Conservation (phyloP, 2,329 filamentous ascomycete genomes). For the Alternaria conjuncta region DNA sequence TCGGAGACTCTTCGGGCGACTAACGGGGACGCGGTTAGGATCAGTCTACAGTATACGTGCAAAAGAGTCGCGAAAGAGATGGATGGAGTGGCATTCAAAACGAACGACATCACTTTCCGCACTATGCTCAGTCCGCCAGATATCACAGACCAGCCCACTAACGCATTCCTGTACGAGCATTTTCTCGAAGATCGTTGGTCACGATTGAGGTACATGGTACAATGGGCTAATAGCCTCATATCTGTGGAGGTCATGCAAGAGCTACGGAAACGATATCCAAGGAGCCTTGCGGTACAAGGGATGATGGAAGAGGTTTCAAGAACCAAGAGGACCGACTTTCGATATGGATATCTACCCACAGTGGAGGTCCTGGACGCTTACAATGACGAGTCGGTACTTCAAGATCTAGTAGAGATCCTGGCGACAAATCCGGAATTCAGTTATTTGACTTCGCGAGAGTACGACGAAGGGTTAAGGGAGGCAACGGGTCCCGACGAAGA, state of each 20-base stretch:
- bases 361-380: background rate
- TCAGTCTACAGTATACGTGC: background rate
- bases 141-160: background rate
- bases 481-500: background rate
- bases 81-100: background rate
- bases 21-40: background rate
- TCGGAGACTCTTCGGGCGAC: background rate
- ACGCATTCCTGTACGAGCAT: background rate
- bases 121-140: background rate
- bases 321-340: background rate
- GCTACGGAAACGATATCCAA: background rate
- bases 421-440: background rate
- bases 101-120: background rate
- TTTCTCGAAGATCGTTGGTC: background rate
- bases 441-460: background rate
- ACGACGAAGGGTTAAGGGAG: background rate
- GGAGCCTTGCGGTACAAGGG: background rate
- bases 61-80: background rate
- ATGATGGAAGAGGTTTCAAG: background rate
- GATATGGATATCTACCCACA: background rate
- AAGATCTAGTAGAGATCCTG: background rate
- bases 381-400: background rate
- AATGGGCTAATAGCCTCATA: background rate
- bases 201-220: background rate
- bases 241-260: background rate